These are phyloP conservation scores for Rhizomucor miehei DNA, from an alignment of 371 early-diverging fungal genomes.

Conservation along the genomic window DNA sequence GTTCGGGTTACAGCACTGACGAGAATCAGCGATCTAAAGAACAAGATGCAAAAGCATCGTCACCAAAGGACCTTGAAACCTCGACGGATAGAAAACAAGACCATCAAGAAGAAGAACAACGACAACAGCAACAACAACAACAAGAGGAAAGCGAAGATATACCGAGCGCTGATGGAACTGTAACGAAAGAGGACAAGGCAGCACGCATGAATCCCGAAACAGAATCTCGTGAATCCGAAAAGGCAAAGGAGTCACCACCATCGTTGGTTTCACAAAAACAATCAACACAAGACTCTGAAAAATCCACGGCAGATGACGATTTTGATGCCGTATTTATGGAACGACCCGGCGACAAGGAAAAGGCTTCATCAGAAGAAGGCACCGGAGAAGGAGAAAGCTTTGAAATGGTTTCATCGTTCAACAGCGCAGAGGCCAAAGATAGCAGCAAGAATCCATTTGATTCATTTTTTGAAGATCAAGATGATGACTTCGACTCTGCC, in stretches of 20 bases:
- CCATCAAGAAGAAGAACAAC: neutral
- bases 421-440: neutral
- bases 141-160: too few species aligned
- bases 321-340: constrained; percentile 12
- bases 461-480: neutral
- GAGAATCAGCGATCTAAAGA: too few species aligned
- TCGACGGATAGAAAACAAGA: neutral
- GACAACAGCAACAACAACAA: too few species aligned
- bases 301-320: neutral
- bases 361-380: constrained; percentile 1
- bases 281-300: neutral
- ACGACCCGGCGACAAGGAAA: constrained; percentile 3
- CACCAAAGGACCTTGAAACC: neutral
- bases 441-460: too few species aligned
- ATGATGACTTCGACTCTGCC: constrained; percentile 21
- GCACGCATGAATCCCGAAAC: neutral
- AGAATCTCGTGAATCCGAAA: neutral
- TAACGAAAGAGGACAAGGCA: neutral
- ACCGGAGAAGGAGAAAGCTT: constrained; percentile 10
- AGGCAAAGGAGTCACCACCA: neutral
- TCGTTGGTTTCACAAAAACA: neutral
- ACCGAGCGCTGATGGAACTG: neutral
- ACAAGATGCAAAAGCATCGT: neutral
- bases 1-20: too few species aligned
- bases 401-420: constrained; percentile 7